Evolutionary conservation across 108 stramenopile species (phyloP).

Genomic region (Pelagomonas calceolata): DNA sequence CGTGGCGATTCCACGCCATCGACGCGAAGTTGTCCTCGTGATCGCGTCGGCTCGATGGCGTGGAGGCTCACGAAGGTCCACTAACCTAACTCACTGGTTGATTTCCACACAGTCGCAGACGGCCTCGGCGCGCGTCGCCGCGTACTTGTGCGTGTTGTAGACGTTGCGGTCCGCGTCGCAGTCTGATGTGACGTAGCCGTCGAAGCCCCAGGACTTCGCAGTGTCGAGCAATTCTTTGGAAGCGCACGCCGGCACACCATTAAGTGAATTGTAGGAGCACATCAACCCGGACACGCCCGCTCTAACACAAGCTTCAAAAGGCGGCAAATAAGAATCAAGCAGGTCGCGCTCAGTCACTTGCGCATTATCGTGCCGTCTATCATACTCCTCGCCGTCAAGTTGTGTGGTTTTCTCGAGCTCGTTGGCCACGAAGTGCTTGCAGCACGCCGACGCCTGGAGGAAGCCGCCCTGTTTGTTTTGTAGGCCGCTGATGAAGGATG

Average conservation of each 20-base stretch:
- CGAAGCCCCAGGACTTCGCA: constrained; percentile 5
- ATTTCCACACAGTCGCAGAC: too few species aligned
- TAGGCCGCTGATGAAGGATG: constrained; percentile 14
- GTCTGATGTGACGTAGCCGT: constrained; percentile 21
- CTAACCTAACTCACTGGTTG: too few species aligned
- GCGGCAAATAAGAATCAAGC: constrained; percentile 24
- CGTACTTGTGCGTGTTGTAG: constrained; percentile 16
- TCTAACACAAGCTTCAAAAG: constrained; percentile 16
- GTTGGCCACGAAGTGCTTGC: constrained; percentile 33
- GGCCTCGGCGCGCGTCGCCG: constrained; percentile 14
- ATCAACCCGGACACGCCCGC: constrained; percentile 14
- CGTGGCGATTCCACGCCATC: too few species aligned
- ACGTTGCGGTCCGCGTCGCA: constrained; percentile 12
- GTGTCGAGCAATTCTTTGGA: constrained; percentile 1
- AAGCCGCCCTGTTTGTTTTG: not conserved
- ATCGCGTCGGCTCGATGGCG: too few species aligned
- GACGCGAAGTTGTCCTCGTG: too few species aligned
- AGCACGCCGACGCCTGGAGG: constrained; percentile 23
- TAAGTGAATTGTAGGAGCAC: constrained; percentile 23
- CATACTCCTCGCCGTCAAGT: constrained; percentile 7
- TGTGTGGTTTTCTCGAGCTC: constrained; percentile 8
- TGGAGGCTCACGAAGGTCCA: too few species aligned
- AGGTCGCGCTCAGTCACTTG: constrained; percentile 18
- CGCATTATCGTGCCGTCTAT: constrained; percentile 14
- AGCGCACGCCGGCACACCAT: constrained; percentile 24